Conservation (phyloP, 148 eudicot genomes). For the Rhododendron simsii region DNA sequence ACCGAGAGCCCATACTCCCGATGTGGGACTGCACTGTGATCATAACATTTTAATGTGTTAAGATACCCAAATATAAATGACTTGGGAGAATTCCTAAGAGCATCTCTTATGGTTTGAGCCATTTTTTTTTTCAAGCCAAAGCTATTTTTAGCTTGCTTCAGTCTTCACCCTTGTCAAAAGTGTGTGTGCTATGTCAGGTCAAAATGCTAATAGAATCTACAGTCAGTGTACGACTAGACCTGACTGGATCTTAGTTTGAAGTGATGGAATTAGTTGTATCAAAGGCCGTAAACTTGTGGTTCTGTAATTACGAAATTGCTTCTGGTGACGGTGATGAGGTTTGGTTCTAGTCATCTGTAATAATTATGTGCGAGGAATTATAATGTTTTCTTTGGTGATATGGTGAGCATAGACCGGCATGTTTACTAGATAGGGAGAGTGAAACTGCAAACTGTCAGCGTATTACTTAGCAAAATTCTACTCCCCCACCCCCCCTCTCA, state of each 20-base stretch:
- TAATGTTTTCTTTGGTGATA: too few species aligned
- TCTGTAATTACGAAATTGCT: background rate
- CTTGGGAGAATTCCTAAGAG: background rate
- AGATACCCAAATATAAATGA: background rate
- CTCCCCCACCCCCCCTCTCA: background rate
- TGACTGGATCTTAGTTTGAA: background rate
- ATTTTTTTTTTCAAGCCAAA: background rate
- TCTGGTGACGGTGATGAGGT: background rate
- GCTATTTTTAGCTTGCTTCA: background rate
- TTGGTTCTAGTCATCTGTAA: background rate
- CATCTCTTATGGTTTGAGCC: background rate
- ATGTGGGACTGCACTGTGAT: too few species aligned
- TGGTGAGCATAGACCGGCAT: too few species aligned
- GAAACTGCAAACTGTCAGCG: too few species aligned
- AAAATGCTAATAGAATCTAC: background rate
- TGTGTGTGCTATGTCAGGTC: background rate
- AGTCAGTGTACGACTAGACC: background rate
- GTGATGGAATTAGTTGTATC: background rate
- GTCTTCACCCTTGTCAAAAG: background rate
- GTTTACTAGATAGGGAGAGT: too few species aligned
- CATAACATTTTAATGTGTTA: too few species aligned
- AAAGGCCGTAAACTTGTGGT: background rate
- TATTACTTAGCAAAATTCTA: too few species aligned
- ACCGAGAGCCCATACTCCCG: too few species aligned
- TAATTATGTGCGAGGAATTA: background rate